phyloP scores from a whole-genome alignment of 176 grass and related monocot species.

The Triticum turgidum region DNA sequence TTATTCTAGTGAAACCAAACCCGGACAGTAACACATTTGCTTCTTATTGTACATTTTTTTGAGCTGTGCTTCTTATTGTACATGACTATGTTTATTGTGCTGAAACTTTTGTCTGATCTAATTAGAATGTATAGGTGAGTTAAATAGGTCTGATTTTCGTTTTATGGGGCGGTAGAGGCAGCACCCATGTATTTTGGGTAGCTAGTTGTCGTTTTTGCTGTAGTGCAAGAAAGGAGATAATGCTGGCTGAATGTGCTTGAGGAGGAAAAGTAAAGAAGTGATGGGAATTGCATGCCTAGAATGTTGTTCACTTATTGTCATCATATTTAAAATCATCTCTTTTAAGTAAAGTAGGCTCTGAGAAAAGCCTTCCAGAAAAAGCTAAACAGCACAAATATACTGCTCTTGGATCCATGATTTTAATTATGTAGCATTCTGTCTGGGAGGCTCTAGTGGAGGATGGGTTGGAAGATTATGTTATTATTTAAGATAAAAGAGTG shows the following conservation, averaged over 20 bases:
- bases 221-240: background rate
- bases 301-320: background rate
- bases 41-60: background rate
- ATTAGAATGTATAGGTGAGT: background rate
- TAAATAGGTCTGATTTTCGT: background rate
- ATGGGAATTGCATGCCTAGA: background rate
- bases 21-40: background rate
- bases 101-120: slow-evolving; percentile 9
- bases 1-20: background rate
- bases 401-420: background rate
- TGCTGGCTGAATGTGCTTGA: background rate
- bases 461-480: background rate
- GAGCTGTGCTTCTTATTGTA: background rate
- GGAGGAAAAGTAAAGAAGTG: background rate
- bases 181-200: slow-evolving; percentile 2
- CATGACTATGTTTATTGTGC: background rate
- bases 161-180: background rate
- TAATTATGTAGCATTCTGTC: background rate
- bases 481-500: background rate
- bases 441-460: background rate
- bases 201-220: background rate
- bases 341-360: background rate
- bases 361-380: background rate
- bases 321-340: background rate
- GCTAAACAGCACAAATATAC: background rate